These are phyloP conservation scores for Rhizophora mangle DNA, from an alignment of 345 rosid species.

Conservation along the genomic window DNA sequence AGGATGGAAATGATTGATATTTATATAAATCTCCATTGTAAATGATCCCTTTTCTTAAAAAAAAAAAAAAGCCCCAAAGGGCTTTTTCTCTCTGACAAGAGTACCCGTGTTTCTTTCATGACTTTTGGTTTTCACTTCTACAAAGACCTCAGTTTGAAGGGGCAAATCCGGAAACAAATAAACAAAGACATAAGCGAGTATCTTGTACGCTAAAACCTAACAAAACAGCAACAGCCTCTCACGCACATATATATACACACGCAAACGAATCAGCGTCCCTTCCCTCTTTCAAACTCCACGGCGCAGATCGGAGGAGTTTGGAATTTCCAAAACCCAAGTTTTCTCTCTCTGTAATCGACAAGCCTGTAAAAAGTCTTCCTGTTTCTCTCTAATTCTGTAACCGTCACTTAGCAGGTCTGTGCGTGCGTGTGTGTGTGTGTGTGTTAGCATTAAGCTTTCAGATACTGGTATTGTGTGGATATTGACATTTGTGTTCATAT, in stretches of 20 bases:
- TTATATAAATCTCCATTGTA: too few relatives aligned
- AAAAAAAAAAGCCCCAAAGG: too few relatives aligned
- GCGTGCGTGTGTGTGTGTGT: background rate
- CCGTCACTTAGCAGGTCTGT: constrained; percentile 22
- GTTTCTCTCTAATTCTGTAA: constrained; percentile 8
- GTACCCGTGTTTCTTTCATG: too few relatives aligned
- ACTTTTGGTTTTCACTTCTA: too few relatives aligned
- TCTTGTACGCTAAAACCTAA: too few relatives aligned
- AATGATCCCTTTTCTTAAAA: too few relatives aligned
- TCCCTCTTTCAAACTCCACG: constrained; percentile 51
- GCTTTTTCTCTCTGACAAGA: too few relatives aligned
- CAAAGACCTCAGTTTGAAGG: too few relatives aligned
- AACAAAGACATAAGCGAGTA: too few relatives aligned
- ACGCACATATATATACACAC: background rate
- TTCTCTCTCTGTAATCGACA: constrained; percentile 11
- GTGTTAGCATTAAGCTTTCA: background rate
- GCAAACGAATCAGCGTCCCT: background rate
- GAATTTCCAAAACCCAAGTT: constrained; percentile 35
- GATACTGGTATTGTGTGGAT: background rate
- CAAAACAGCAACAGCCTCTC: too few relatives aligned
- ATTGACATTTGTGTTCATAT: background rate
- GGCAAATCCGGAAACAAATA: too few relatives aligned
- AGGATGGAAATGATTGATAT: too few relatives aligned
- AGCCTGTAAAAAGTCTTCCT: background rate
- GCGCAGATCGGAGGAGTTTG: constrained; percentile 94